phyloP scores from a whole-genome alignment of 2,329 filamentous ascomycete species.

The Tolypocladium sp. region DNA sequence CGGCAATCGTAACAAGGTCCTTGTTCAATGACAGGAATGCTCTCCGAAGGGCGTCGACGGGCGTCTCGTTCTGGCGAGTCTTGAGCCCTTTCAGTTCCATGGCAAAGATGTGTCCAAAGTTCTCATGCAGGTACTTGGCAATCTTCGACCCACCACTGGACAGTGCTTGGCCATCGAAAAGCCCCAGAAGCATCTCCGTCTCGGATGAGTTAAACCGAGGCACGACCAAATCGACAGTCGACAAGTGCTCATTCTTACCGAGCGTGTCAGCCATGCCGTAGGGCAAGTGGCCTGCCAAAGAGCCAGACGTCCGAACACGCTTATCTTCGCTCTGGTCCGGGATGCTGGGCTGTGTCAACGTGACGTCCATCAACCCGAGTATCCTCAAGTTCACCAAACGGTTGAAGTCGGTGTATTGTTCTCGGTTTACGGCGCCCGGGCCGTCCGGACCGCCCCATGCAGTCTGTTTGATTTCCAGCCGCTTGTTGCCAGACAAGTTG shows the following conservation, averaged over 20 bases:
- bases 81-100: constrained; percentile 72
- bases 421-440: constrained; percentile 47
- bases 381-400: constrained; percentile 76
- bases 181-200: constrained; percentile 80
- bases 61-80: constrained; percentile 58
- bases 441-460: constrained; percentile 33
- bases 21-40: constrained; percentile 90
- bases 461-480: constrained; percentile 76
- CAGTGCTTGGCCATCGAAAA: constrained; percentile 91
- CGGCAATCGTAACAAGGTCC: constrained; percentile 78
- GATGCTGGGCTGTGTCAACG: constrained; percentile 83
- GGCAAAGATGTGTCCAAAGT: constrained; percentile 78
- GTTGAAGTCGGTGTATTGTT: constrained; percentile 76
- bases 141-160: constrained; percentile 89
- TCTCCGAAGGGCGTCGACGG: constrained; percentile 73
- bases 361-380: constrained; percentile 95
- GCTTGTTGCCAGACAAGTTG: constrained; percentile 93
- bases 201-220: constrained; percentile 86
- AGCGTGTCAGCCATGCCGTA: constrained; percentile 98
- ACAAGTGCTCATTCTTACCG: constrained; percentile 87
- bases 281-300: constrained; percentile 76
- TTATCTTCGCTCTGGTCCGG: constrained; percentile 93
- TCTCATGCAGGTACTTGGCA: constrained; percentile 92
- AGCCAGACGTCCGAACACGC: constrained; percentile 94
- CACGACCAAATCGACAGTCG: constrained; percentile 90